These are phyloP conservation scores for Lepidium didymum DNA, from an alignment of 345 rosid genomes.

Conservation along the genomic window DNA sequence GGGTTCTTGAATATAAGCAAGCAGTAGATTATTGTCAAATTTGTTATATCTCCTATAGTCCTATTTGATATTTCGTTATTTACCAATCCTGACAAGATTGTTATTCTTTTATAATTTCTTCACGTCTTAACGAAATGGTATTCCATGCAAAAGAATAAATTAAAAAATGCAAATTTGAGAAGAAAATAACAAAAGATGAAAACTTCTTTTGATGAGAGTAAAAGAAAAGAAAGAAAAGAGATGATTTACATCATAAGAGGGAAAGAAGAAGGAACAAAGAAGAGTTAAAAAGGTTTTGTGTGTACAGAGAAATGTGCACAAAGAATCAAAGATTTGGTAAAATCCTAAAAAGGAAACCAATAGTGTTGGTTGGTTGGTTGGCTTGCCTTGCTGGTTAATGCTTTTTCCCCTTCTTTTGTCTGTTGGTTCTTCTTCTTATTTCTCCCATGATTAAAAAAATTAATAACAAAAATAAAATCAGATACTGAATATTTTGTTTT, in stretches of 20 bases:
- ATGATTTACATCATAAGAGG: constrained; percentile 17
- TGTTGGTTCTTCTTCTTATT: constrained; percentile 15
- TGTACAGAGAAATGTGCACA: constrained; percentile 11
- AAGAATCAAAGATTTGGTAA: constrained; percentile 33
- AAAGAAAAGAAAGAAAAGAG: not conserved
- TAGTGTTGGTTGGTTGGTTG: constrained; percentile 15
- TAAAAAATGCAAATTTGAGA: not conserved
- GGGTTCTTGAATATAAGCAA: too few species aligned
- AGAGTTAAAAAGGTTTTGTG: not conserved
- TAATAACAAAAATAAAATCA: not conserved
- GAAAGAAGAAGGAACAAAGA: constrained; percentile 7
- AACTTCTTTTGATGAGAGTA: not conserved
- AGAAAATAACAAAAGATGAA: not conserved
- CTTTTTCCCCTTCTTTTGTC: constrained; percentile 8
- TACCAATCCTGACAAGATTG: too few species aligned
- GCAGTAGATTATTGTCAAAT: too few species aligned
- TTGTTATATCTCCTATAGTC: too few species aligned
- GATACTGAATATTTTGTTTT: constrained; percentile 5
- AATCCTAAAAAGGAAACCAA: constrained; percentile 25
- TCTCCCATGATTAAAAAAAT: constrained; percentile 11
- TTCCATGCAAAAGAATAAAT: not conserved
- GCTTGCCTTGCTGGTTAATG: constrained; percentile 12
- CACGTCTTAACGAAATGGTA: too few species aligned
- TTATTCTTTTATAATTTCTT: too few species aligned
- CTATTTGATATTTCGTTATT: too few species aligned